Conservation (phyloP, 208 protist genomes). For the Crithidia bombi region DNA sequence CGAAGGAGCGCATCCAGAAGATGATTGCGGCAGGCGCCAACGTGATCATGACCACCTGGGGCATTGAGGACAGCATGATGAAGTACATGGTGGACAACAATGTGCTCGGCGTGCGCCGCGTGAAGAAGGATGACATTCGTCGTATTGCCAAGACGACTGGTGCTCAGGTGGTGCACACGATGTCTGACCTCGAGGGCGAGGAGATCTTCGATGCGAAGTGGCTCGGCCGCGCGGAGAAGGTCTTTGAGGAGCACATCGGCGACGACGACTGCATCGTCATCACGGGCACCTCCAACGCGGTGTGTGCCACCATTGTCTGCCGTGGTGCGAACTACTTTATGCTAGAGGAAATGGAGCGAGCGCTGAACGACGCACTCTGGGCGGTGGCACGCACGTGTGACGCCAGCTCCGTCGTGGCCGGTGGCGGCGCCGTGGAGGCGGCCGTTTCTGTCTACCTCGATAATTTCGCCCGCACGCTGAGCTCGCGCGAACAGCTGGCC, state of each 20-base stretch:
- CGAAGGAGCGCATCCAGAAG: slow-evolving; percentile 97
- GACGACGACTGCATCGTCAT: slow-evolving; percentile 98
- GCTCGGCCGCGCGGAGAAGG: slow-evolving; percentile 95
- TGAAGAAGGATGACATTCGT: slow-evolving; percentile 96
- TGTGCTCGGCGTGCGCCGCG: slow-evolving; percentile 96
- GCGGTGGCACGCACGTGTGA: slow-evolving; percentile 98
- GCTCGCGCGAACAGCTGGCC: slow-evolving; percentile 98
- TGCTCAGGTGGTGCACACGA: slow-evolving; percentile 93
- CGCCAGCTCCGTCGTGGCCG: slow-evolving; percentile 96
- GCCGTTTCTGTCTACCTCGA: slow-evolving; percentile 99
- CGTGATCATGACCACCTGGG: slow-evolving; percentile 99
- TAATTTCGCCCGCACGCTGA: slow-evolving; percentile 96
- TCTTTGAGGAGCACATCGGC: slow-evolving; percentile 96
- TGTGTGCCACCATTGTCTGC: slow-evolving; percentile 97
- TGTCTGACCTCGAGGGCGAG: slow-evolving; percentile 98
- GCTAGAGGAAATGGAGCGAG: slow-evolving; percentile 98
- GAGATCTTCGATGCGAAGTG: slow-evolving; percentile 95
- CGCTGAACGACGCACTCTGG: slow-evolving; percentile 99
- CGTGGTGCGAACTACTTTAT: slow-evolving; percentile 98
- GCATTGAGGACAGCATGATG: slow-evolving; percentile 98
- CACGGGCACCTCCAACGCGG: slow-evolving; percentile 77
- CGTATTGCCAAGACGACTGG: slow-evolving; percentile 98
- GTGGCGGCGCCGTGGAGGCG: slow-evolving; percentile 98
- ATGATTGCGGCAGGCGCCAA: slow-evolving; percentile 98
- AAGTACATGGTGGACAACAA: slow-evolving; percentile 99